A percentile compares a stretch with the other conserved stretches of the same genome.
phyloP scores from a whole-genome alignment of 2,329 filamentous ascomycete species.

The Colletotrichum trifolii region DNA sequence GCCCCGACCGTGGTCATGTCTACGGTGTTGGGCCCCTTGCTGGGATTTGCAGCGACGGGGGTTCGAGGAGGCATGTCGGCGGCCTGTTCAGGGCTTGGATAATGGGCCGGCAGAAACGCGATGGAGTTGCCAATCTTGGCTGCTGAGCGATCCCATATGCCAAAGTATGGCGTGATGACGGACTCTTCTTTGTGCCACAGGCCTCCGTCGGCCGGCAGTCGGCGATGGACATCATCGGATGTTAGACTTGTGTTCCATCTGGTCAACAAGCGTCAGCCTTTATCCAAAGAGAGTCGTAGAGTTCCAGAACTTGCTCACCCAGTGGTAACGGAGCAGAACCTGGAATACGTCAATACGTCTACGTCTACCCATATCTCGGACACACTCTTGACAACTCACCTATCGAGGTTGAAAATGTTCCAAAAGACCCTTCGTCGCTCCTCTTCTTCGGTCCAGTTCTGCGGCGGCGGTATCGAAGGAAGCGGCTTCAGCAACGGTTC shows the following conservation, averaged over 20 bases:
- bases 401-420: conserved; percentile 47
- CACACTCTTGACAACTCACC: conserved; percentile 34
- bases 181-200: conserved; percentile 53
- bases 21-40: conserved; percentile 31
- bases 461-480: conserved; percentile 43
- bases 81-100: conserved; percentile 40
- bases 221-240: conserved; percentile 44
- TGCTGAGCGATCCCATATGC: conserved; percentile 55
- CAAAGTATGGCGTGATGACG: conserved; percentile 55
- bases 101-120: conserved; percentile 49
- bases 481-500: conserved; percentile 40
- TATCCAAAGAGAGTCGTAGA: no score
- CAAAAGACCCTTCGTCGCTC: conserved; percentile 47
- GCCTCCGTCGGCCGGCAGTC: conserved; percentile 51
- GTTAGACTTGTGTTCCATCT: conserved; percentile 49
- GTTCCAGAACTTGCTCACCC: conserved; percentile 20
- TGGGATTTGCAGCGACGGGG: conserved; percentile 3
- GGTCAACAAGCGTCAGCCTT: not conserved
- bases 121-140: conserved; percentile 53
- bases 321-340: conserved; percentile 41
- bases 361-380: not conserved
- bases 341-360: not conserved
- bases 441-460: conserved; percentile 47
- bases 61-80: conserved; percentile 34
- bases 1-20: conserved; percentile 54